Evolutionary conservation across 2,329 filamentous ascomycete genomes (phyloP).

Genomic region (Ophiostoma ulmi): DNA sequence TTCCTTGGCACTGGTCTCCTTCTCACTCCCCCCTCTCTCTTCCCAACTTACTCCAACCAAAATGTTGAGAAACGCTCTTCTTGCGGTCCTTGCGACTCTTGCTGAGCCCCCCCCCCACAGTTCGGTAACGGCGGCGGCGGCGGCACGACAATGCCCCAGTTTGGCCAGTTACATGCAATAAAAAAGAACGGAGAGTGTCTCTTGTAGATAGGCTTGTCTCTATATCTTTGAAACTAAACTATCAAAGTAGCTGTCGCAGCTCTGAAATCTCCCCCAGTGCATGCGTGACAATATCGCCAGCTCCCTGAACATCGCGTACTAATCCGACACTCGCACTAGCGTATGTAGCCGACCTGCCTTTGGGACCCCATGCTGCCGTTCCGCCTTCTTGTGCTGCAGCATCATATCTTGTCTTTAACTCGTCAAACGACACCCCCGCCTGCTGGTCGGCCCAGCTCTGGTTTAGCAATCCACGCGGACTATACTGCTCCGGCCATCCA

Average conservation of each 20-base stretch:
- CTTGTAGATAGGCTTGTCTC: background rate
- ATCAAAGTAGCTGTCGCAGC: background rate
- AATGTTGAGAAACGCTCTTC: background rate
- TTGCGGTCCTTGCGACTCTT: background rate
- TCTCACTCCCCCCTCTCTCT: background rate
- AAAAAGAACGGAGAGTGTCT: background rate
- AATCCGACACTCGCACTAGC: constrained; percentile 26
- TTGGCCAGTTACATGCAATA: background rate
- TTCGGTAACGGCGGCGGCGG: background rate
- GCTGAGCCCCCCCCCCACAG: background rate
- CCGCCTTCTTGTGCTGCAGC: constrained; percentile 35
- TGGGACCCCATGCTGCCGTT: constrained; percentile 32
- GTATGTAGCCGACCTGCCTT: constrained; percentile 26
- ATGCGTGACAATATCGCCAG: constrained; percentile 19
- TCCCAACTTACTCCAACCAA: too few species aligned
- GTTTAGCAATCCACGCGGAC: constrained; percentile 40
- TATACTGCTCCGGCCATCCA: constrained; percentile 41
- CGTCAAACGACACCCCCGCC: constrained; percentile 39
- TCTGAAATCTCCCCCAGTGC: constrained; percentile 16
- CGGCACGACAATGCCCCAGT: background rate
- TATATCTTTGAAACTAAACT: background rate
- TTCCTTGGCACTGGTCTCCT: background rate
- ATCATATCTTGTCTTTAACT: constrained; percentile 39
- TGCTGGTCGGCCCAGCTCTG: constrained; percentile 40
- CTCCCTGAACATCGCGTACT: constrained; percentile 22